Percentiles rank a stretch among this genome's conserved stretches.
Evolutionary conservation across 2,329 filamentous ascomycete species (phyloP).

Genomic region (Teratosphaeria pseudoeucalypti): DNA sequence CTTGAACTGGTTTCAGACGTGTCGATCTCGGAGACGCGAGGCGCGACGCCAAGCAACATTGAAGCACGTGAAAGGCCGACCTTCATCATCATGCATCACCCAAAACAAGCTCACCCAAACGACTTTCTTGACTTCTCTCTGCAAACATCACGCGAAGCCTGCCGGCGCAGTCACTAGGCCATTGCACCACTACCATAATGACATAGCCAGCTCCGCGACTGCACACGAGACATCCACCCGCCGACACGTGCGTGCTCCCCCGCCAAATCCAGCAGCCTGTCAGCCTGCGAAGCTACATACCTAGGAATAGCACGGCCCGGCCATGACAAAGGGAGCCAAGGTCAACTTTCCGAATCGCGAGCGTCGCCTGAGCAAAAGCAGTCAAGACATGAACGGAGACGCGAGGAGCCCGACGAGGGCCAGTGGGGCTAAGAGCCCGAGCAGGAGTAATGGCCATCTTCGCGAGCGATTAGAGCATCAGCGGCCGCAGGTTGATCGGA

Average conservation of each 20-base stretch:
- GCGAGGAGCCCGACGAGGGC: constrained; percentile 14
- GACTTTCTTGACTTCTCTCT: not conserved
- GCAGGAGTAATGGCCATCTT: constrained; percentile 29
- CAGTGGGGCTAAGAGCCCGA: constrained; percentile 44
- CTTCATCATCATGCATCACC: not conserved
- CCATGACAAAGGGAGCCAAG: constrained; percentile 19
- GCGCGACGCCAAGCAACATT: not conserved
- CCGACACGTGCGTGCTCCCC: not conserved
- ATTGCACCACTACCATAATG: not conserved
- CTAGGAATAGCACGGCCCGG: not conserved
- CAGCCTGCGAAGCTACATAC: not conserved
- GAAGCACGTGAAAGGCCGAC: not conserved
- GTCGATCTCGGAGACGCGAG: not conserved
- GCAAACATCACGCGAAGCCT: not conserved
- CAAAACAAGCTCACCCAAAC: not conserved
- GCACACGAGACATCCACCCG: not conserved
- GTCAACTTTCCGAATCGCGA: constrained; percentile 51
- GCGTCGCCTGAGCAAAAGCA: constrained; percentile 50
- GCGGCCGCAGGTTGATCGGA: constrained; percentile 13
- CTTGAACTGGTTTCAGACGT: not conserved
- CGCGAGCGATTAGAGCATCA: constrained; percentile 3
- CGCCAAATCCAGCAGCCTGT: not conserved
- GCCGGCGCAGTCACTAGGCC: not conserved
- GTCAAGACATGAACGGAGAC: constrained; percentile 38
- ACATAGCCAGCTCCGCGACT: not conserved